Conservation (phyloP, 2,329 filamentous ascomycete species). For the Ophiobolus disseminans region DNA sequence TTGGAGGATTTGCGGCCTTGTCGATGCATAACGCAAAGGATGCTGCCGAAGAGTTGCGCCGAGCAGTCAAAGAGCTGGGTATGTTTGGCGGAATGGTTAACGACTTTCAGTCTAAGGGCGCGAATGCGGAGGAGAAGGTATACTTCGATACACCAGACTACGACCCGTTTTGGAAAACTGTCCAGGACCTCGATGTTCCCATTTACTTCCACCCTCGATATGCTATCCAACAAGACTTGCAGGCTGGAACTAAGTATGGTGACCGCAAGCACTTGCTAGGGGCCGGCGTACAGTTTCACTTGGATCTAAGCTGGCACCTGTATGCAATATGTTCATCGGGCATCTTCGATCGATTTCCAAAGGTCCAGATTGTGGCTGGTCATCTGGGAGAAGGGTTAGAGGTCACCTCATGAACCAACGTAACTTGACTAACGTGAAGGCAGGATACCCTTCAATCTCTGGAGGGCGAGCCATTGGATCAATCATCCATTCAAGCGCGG, state of each 20-base stretch:
- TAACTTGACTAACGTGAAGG: constrained; percentile 1
- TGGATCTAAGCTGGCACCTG: constrained; percentile 56
- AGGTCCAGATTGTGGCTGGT: constrained; percentile 52
- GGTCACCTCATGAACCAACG: background rate
- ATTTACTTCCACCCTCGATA: constrained; percentile 46
- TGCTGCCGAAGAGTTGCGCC: constrained; percentile 37
- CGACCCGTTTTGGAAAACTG: constrained; percentile 41
- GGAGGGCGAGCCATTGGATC: constrained; percentile 52
- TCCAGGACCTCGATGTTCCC: constrained; percentile 42
- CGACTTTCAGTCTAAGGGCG: constrained; percentile 41
- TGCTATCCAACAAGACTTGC: constrained; percentile 34
- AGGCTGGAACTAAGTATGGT: constrained; percentile 36
- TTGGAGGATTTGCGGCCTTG: constrained; percentile 33
- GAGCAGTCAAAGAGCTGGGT: constrained; percentile 53
- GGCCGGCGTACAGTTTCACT: constrained; percentile 47
- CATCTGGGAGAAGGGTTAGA: constrained; percentile 53
- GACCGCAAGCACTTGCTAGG: constrained; percentile 37
- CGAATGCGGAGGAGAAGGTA: constrained; percentile 36
- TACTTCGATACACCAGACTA: constrained; percentile 44
- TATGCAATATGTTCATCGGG: constrained; percentile 55
- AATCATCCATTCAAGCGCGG: constrained; percentile 53
- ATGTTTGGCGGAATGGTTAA: constrained; percentile 67
- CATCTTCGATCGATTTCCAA: constrained; percentile 53
- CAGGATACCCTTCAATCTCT: constrained; percentile 55
- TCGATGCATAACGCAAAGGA: constrained; percentile 45